phyloP scores from a whole-genome alignment of 176 grass and related monocot genomes.

The Aegilops sharonensis region DNA sequence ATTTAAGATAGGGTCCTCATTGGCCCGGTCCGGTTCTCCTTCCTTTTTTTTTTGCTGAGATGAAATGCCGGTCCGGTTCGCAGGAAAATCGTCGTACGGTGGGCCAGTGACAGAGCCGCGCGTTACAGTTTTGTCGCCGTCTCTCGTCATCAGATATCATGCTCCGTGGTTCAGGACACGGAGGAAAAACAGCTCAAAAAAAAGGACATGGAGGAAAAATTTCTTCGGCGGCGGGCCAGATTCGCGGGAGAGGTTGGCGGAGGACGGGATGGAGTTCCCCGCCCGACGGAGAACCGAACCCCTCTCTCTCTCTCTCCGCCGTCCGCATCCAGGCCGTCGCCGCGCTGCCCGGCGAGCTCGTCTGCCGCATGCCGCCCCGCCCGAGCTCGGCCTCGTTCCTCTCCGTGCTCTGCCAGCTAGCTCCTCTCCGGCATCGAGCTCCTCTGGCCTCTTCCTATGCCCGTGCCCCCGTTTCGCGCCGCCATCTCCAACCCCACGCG shows the following conservation, averaged over 20 bases:
- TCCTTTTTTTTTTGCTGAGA: neutral
- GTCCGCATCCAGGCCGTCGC: no score
- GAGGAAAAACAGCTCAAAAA: neutral
- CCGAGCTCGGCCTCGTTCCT: neutral
- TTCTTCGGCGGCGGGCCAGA: neutral
- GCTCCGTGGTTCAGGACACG: neutral
- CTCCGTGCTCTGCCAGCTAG: neutral
- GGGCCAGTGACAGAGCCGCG: neutral
- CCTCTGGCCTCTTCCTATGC: neutral
- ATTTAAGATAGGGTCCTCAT: constrained; percentile 54
- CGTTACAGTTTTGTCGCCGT: no score
- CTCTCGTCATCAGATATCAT: no score
- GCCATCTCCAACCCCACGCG: neutral
- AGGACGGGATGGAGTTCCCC: neutral
- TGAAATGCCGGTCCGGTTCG: neutral
- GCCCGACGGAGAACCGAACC: no score
- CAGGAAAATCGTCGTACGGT: neutral
- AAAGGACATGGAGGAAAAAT: neutral
- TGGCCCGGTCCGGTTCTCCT: constrained; percentile 21
- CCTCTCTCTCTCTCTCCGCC: no score
- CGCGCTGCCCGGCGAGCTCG: neutral
- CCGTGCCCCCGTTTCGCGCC: neutral
- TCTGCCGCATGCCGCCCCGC: no score
- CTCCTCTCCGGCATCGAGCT: neutral
- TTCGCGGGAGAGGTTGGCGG: neutral